Percentiles rank a stretch among this genome's conserved stretches.
These are phyloP conservation scores for Candida vaughaniae DNA, from an alignment of 805 yeast species.

Conservation along the genomic window DNA sequence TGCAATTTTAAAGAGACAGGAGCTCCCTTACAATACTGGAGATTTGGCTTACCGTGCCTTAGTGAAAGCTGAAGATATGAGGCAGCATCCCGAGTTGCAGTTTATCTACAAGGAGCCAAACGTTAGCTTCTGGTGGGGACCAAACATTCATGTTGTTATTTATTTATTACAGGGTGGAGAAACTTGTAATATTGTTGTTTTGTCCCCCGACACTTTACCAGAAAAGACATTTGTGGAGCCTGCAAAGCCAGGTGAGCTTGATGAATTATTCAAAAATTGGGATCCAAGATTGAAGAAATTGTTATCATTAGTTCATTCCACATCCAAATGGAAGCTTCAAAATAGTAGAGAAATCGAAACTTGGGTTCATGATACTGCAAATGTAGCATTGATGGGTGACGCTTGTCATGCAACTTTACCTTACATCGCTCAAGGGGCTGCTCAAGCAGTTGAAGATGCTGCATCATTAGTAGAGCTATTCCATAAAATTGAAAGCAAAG, in stretches of 20 bases:
- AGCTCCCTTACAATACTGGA: slow-evolving; percentile 25
- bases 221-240: slow-evolving; percentile 16
- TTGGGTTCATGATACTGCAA: no score
- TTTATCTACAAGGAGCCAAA: slow-evolving; percentile 19
- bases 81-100: slow-evolving; percentile 17
- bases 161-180: slow-evolving; percentile 26
- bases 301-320: slow-evolving; percentile 18
- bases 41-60: slow-evolving; percentile 28
- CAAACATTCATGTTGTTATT: slow-evolving; percentile 25
- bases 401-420: no score
- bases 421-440: no score
- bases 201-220: slow-evolving; percentile 28
- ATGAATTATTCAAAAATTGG: slow-evolving; percentile 22
- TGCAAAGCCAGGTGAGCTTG: slow-evolving; percentile 23
- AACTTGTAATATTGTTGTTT: slow-evolving; percentile 25
- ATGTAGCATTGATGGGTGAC: no score
- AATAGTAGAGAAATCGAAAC: no score
- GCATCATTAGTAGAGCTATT: no score
- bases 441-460: no score
- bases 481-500: no score
- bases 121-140: slow-evolving; percentile 33
- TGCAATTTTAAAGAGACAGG: slow-evolving; percentile 17
- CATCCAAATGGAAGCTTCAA: no score
- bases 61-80: slow-evolving; percentile 17
- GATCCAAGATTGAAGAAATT: slow-evolving; percentile 23